Evolutionary conservation across 2,329 filamentous ascomycete species (phyloP).

Genomic region (Malbranchea zuffiana): DNA sequence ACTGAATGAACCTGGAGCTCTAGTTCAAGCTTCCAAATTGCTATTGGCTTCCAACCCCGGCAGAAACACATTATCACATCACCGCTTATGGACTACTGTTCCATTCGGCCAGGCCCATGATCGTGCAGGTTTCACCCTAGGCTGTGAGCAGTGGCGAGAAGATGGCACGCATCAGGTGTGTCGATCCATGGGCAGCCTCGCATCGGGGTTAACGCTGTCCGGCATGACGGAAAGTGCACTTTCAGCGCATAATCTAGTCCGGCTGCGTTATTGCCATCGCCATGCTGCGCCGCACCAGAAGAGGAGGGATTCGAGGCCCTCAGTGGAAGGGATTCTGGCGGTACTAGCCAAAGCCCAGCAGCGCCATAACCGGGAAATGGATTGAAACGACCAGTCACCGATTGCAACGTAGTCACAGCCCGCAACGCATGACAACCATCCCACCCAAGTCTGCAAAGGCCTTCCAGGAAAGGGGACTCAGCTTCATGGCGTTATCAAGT

Average conservation of each 20-base stretch:
- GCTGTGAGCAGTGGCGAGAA: conserved; percentile 5
- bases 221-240: background rate
- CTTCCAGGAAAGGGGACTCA: conserved; percentile 1
- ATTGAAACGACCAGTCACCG: conserved; percentile 2
- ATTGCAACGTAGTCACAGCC: conserved; percentile 4
- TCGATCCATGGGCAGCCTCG: background rate
- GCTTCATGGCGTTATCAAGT: conserved; percentile 1
- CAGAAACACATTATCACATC: conserved; percentile 6
- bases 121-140: conserved; percentile 1
- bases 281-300: conserved; percentile 5
- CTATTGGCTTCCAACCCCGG: conserved; percentile 5
- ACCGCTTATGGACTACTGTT: conserved; percentile 3
- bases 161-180: conserved; percentile 1
- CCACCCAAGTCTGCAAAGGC: background rate
- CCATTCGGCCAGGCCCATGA: background rate
- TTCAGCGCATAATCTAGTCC: conserved; percentile 5
- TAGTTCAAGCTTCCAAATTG: conserved; percentile 6
- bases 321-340: conserved; percentile 1
- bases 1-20: conserved; percentile 3
- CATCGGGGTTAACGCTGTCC: too few species aligned
- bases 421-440: too few species aligned
- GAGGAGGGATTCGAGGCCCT: conserved; percentile 2
- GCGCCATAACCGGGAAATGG: background rate
- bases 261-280: conserved; percentile 3
- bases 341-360: conserved; percentile 2